A percentile compares a stretch with the other conserved stretches of the same genome.
Evolutionary conservation across 441 rosid genomes (phyloP).

Genomic region (Pelargonium fulgidum): DNA sequence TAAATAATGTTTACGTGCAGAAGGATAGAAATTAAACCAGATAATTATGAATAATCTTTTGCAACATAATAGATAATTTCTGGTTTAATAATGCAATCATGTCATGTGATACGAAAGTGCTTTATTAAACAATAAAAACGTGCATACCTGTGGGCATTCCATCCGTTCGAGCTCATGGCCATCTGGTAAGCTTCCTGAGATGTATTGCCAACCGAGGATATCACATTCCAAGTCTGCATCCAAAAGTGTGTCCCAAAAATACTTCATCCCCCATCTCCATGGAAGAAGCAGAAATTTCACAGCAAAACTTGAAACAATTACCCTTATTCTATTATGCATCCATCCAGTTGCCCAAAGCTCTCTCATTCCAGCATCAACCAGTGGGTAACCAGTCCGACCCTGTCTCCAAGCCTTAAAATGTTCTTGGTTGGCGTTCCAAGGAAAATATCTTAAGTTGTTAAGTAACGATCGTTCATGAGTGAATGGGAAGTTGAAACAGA

Average conservation of each 20-base stretch:
- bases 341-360: constrained; percentile 98
- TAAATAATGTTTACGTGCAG: not conserved
- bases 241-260: constrained; percentile 95
- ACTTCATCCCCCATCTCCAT: constrained; percentile 99
- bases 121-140: no score
- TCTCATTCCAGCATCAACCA: constrained; percentile 99
- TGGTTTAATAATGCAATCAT: no score
- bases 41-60: no score
- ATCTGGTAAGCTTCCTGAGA: constrained; percentile 84
- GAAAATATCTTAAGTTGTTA: constrained; percentile 81
- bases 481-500: constrained; percentile 89
- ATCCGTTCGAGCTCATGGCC: constrained; percentile 84
- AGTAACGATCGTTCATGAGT: constrained; percentile 93
- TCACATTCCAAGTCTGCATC: constrained; percentile 96
- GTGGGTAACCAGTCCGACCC: constrained; percentile 92
- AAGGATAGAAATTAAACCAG: not conserved
- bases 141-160: constrained; percentile 77
- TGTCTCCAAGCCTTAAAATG: constrained; percentile 98
- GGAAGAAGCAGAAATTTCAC: constrained; percentile 94
- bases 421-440: constrained; percentile 78
- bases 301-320: constrained; percentile 92
- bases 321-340: constrained; percentile 91
- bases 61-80: no score
- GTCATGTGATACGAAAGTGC: not conserved
- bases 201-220: constrained; percentile 98